A percentile compares a stretch with the other conserved stretches of the same genome.
These are phyloP conservation scores for Populus euphratica DNA, from an alignment of 345 rosid genomes.

Conservation along the genomic window DNA sequence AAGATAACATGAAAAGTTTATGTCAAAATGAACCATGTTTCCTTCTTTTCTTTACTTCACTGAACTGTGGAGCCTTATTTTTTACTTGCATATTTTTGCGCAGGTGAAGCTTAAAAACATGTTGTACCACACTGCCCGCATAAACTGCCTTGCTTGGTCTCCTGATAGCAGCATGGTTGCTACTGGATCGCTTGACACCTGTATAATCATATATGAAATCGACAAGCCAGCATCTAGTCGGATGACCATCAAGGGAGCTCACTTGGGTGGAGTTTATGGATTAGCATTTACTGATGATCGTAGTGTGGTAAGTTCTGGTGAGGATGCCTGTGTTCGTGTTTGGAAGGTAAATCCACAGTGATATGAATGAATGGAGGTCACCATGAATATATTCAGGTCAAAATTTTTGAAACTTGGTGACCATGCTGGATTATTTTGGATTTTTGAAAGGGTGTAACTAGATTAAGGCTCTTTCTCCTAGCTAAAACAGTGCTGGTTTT, in stretches of 20 bases:
- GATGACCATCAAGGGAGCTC: constrained; percentile 76
- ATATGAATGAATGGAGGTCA: background rate
- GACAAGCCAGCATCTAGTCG: constrained; percentile 73
- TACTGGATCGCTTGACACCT: constrained; percentile 84
- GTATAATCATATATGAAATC: constrained; percentile 67
- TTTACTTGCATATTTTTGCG: constrained; percentile 1
- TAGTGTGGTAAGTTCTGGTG: constrained; percentile 77
- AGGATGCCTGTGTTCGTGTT: constrained; percentile 83
- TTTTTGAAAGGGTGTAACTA: background rate
- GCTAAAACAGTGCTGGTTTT: too few species aligned
- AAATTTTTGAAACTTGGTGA: background rate
- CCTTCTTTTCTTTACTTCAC: background rate
- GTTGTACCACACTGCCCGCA: constrained; percentile 80
- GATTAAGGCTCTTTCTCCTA: too few species aligned
- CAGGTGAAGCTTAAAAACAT: constrained; percentile 82
- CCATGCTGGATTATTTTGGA: background rate
- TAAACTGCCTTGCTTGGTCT: constrained; percentile 92
- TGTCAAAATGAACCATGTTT: background rate
- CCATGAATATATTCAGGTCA: too few species aligned
- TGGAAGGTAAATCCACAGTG: constrained; percentile 40
- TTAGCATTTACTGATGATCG: constrained; percentile 62
- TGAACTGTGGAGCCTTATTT: background rate
- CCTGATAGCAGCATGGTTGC: constrained; percentile 70
- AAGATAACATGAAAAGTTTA: background rate
- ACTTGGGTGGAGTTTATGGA: constrained; percentile 87